These are phyloP conservation scores for Diplocarpon mali DNA, from an alignment of 2,329 filamentous ascomycete species.

Conservation along the genomic window DNA sequence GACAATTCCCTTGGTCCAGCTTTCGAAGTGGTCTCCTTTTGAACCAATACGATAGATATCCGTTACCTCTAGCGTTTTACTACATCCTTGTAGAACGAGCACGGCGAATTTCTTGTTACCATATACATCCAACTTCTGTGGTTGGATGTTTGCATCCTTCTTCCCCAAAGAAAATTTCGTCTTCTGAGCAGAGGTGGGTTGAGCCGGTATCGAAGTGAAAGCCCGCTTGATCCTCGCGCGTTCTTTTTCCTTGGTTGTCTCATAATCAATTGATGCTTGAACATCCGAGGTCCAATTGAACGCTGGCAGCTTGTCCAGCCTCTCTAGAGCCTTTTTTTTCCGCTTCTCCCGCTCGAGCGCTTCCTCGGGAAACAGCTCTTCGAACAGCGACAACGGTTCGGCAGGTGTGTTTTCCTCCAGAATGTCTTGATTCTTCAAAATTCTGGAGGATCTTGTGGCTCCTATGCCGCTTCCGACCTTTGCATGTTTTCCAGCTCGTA, in stretches of 20 bases:
- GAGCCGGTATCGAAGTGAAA: constrained; percentile 2
- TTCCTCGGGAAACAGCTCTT: constrained; percentile 45
- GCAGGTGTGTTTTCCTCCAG: not conserved
- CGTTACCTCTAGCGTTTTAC: constrained; percentile 47
- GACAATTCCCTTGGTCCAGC: constrained; percentile 53
- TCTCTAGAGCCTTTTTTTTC: constrained; percentile 8
- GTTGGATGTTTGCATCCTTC: not conserved
- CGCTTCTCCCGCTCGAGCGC: constrained; percentile 18
- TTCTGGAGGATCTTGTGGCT: not conserved
- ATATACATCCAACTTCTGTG: not conserved
- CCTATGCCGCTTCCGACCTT: not conserved
- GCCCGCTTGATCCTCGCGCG: not conserved
- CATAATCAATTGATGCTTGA: not conserved
- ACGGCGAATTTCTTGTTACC: constrained; percentile 9
- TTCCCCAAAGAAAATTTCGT: not conserved
- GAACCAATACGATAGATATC: constrained; percentile 62
- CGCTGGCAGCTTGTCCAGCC: constrained; percentile 20
- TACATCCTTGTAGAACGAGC: constrained; percentile 48
- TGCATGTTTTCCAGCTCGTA: no score
- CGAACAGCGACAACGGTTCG: constrained; percentile 28
- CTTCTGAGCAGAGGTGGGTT: not conserved
- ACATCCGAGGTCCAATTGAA: constrained; percentile 18
- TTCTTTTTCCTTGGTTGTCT: not conserved
- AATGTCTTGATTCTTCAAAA: not conserved
- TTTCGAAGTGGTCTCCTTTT: constrained; percentile 51